Evolutionary conservation across 164 flowering plant genomes (phyloP), one percentile per base, ranked within the genome.

Genomic region (Vitis rupestris): DNA sequence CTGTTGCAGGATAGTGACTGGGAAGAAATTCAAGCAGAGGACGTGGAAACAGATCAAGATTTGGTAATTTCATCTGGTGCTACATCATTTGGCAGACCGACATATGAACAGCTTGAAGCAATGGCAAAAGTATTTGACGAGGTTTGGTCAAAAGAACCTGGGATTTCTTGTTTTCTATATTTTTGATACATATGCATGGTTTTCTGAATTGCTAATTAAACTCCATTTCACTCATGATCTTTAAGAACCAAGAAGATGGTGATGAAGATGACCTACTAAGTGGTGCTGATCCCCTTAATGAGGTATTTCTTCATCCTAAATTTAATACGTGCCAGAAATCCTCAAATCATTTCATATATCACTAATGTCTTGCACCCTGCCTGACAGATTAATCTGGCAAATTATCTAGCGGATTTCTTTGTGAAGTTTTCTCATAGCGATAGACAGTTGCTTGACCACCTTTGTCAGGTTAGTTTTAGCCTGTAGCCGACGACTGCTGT

Each of bases 1-100:
- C 61, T 37, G n/a, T 77, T 16, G 65, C 85, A 92, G 95, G 95
- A 90, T 75, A 79, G 90, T 67, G 99, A 93, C 66, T 95, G 97
- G 97, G 99, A 95, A 75, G 96, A 93, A 75, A 74, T 82, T 74
- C 73, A 78, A 50, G 85, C 65, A 14, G 82, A 51, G 52, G 84
- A 80, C 61, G 74, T 56, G 55, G 82, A 74, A 55, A 53, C 67
- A 29, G 82, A 75, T 49, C 77, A 74, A 65, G 79, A 79, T 59
- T 62, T 82, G 58, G 49, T 86, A 9, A 68, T 73, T 78, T 81
- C 83, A 50, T 62, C 77, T 47, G 75, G 72, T 76, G 61, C 85
- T 15, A 50, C 75, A 60, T 75, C 85, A 30, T 66, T 50, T 37
- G 81, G 78, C 37, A 83, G 78, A 71, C 84, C 91, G n/a, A 72